These are phyloP conservation scores for Coleophoma crateriformis DNA, from an alignment of 2,329 filamentous ascomycete species.

Conservation along the genomic window DNA sequence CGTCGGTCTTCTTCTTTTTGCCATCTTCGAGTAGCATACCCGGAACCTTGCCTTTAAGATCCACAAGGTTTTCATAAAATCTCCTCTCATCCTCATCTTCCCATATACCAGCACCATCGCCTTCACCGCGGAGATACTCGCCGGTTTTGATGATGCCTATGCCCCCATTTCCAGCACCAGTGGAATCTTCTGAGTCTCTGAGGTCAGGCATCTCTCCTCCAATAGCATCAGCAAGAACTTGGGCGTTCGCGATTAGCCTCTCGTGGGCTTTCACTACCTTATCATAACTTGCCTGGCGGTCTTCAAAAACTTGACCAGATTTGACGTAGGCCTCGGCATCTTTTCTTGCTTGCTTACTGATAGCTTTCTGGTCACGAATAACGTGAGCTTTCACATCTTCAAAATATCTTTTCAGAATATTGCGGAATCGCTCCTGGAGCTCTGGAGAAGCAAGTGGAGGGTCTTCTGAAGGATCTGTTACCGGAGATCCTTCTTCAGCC, in stretches of 20 bases:
- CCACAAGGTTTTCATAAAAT: conserved; percentile 95
- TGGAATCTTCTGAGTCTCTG: conserved; percentile 71
- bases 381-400: conserved; percentile 89
- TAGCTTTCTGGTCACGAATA: conserved; percentile 83
- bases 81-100: conserved; percentile 96
- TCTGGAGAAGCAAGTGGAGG: conserved; percentile 71
- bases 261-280: conserved; percentile 91
- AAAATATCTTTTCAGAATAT: conserved; percentile 81
- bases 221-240: conserved; percentile 82
- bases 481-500: conserved; percentile 40
- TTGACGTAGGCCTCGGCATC: conserved; percentile 99
- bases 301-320: conserved; percentile 96
- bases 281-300: conserved; percentile 92
- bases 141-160: conserved; percentile 93
- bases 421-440: conserved; percentile 79
- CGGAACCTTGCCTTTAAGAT: conserved; percentile 92
- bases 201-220: conserved; percentile 91
- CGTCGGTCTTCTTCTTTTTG: conserved; percentile 86
- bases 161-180: conserved; percentile 61
- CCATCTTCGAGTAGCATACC: conserved; percentile 87
- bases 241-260: conserved; percentile 82
- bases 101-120: conserved; percentile 92
- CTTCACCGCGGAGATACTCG: conserved; percentile 85
- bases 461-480: conserved; percentile 49
- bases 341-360: conserved; percentile 80